Base-by-base conservation (phyloP, 768 basidiomycete genomes). In the Clitopilus hobsonii region DNA sequence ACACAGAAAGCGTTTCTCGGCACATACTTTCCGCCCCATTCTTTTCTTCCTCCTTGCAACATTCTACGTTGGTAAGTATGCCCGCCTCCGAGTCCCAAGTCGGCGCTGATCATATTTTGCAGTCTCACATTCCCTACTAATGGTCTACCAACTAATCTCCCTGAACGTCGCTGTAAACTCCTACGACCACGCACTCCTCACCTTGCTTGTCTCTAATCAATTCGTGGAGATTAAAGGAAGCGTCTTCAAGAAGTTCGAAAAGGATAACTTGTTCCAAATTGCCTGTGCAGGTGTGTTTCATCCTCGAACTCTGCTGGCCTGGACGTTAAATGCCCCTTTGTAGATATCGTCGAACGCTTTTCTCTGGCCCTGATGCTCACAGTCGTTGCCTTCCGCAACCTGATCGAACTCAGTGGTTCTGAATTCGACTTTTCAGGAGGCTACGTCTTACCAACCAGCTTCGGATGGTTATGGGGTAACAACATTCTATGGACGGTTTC, bases 201-300 rank as follows among this genome's bases (percentile, higher is more conserved):
- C 95, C 0, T 80, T 99, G 0, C 80, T 99, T 6, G 85, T 99
- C 45, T 97, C 94, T 45, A 99, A 98, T 65, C 97, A 99, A 69
- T 98, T 99, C 64, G 96, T 98, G 28, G 97, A 99, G 71, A 98
- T 98, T 70, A 99, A 99, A 71, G 95, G 96, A 28, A 94, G 91
- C 66, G 97, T 99, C 1, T 99, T 99, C 84, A 99, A 98, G 72
- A 98, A 89, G 67, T 98, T 99, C 63, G 97, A 98, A 67, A 99
- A 98, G 67, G 97, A 99, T 64, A 98, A 91, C 65, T 80, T 99
- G 7, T 98, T 99, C 68, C 97, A 99, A 69, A 95, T 99, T 56
- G 95, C 94, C 48, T 99, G 97, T 62, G 97, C 97, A 59, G 93
- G 92, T 92, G 60, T 38, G 79, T 56, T 6, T 27, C 10, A 36